These are phyloP conservation scores for Solanum commersonii DNA, from an alignment of 257 asterid genomes.

Conservation along the genomic window DNA sequence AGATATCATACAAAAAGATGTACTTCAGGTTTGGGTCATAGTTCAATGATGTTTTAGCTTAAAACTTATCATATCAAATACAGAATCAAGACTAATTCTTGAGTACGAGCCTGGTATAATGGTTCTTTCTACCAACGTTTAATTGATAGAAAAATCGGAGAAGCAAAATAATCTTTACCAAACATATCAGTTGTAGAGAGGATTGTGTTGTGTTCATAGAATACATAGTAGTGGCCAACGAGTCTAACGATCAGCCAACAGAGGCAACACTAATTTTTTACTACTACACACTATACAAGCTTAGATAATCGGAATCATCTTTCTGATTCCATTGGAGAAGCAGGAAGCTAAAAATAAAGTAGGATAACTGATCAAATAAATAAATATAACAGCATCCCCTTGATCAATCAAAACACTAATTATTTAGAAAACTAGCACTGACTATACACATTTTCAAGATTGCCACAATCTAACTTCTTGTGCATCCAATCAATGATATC, in stretches of 20 bases:
- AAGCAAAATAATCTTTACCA: neutral
- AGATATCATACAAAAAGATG: neutral
- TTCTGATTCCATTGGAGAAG: neutral
- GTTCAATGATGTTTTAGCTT: too few species aligned
- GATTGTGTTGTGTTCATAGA: neutral
- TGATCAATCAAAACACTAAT: neutral
- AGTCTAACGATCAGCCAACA: neutral
- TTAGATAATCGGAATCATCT: neutral
- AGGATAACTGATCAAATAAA: neutral
- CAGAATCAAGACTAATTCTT: neutral
- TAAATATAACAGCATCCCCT: neutral
- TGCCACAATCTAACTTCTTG: constrained; percentile 26
- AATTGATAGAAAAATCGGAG: too few species aligned
- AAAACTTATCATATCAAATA: too few species aligned
- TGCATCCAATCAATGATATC: constrained; percentile 96
- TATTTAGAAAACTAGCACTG: constrained; percentile 4
- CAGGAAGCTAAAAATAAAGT: neutral
- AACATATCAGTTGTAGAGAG: neutral
- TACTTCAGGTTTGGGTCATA: too few species aligned
- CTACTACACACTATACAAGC: neutral
- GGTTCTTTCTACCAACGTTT: neutral
- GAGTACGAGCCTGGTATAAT: neutral
- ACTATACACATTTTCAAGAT: constrained; percentile 6
- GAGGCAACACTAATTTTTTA: neutral
- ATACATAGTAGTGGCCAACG: neutral